These are phyloP conservation scores for Marasmius oreades DNA, from an alignment of 1,284 basidiomycete genomes.

Conservation along the genomic window DNA sequence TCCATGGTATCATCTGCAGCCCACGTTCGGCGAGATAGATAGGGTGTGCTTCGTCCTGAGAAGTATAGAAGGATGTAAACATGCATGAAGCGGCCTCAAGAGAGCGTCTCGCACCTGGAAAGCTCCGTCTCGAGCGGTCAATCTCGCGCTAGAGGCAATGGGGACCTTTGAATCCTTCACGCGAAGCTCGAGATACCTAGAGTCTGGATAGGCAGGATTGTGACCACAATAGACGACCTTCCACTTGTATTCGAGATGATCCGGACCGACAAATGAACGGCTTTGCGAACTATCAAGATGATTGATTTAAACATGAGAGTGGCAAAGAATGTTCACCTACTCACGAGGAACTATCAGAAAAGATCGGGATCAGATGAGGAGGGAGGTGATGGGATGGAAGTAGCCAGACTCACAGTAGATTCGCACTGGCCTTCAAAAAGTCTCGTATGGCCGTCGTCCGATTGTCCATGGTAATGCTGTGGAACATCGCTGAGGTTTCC, in stretches of 20 bases:
- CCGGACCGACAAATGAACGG: conserved; percentile 14
- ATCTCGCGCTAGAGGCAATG: conserved; percentile 15
- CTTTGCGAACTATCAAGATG: background rate
- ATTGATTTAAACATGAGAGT: background rate
- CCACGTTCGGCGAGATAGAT: conserved; percentile 18
- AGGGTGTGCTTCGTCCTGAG: conserved; percentile 17
- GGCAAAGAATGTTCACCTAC: background rate
- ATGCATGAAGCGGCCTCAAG: background rate
- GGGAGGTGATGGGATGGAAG: background rate
- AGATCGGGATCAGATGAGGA: background rate
- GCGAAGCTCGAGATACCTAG: conserved; percentile 13
- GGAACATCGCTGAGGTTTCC: background rate
- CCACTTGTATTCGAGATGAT: conserved; percentile 19
- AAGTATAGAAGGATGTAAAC: background rate
- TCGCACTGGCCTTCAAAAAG: conserved; percentile 6
- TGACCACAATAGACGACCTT: conserved; percentile 15
- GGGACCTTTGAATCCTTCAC: conserved; percentile 15
- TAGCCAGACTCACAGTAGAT: conserved; percentile 2
- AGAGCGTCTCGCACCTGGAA: conserved; percentile 6
- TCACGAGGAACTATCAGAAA: conserved; percentile 1
- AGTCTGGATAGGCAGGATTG: conserved; percentile 17
- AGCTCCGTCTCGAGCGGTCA: conserved; percentile 14
- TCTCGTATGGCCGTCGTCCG: conserved; percentile 5
- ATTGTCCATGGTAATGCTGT: conserved; percentile 5
- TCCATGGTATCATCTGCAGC: conserved; percentile 9